Evolutionary conservation across 2,329 filamentous ascomycete species (phyloP).

Genomic region (Fusarium praegraminearum): DNA sequence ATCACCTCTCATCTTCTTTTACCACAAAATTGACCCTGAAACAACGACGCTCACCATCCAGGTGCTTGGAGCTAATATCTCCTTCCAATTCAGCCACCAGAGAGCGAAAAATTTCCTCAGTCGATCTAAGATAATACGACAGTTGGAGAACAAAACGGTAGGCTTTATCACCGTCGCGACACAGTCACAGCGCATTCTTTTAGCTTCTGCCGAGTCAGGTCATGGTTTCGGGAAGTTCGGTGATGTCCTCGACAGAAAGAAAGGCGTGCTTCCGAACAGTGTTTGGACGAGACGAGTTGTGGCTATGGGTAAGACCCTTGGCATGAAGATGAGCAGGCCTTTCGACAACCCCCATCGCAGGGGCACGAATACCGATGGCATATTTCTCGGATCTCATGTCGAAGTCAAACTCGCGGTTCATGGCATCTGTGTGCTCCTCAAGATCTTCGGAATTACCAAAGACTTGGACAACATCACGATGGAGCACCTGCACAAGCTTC

Average conservation of each 20-base stretch:
- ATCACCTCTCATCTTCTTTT: constrained; percentile 48
- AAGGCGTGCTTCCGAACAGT: constrained; percentile 47
- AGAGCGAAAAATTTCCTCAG: constrained; percentile 27
- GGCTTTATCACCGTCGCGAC: constrained; percentile 50
- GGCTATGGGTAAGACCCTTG: constrained; percentile 47
- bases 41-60: constrained; percentile 46
- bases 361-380: constrained; percentile 30
- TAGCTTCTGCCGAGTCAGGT: constrained; percentile 52
- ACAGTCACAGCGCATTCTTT: constrained; percentile 40
- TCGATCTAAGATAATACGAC: constrained; percentile 1
- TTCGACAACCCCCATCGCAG: constrained; percentile 45
- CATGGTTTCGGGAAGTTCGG: constrained; percentile 48
- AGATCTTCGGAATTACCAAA: constrained; percentile 42
- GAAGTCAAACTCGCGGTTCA: constrained; percentile 57
- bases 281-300: constrained; percentile 51
- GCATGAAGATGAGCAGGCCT: constrained; percentile 46
- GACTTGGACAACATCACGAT: constrained; percentile 39
- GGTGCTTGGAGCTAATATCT: constrained; percentile 51
- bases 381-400: constrained; percentile 53
- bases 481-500: constrained; percentile 43
- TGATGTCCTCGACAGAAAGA: constrained; percentile 47
- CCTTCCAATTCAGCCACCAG: constrained; percentile 48
- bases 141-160: constrained; percentile 49
- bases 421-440: constrained; percentile 48
- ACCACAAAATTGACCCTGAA: constrained; percentile 48